Base-by-base conservation (phyloP, 169 alveolate species). In the Plasmodium blacklocki region DNA sequence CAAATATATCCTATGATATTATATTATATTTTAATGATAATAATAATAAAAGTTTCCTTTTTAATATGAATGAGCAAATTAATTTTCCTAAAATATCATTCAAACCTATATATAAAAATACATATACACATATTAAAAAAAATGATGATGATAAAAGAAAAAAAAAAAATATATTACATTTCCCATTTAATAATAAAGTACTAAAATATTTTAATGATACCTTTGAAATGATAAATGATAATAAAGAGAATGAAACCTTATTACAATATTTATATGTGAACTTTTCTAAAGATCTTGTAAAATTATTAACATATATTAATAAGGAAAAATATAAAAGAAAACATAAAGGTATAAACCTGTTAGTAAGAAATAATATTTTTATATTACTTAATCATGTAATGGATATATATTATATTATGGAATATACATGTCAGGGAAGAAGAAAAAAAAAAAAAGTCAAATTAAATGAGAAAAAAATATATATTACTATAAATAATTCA, bases 321-420 rank as follows among this genome's bases (percentile, higher is more conserved):
- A 71, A 70, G 26, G 71, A 67, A 43, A 43, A 66, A 39, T n/a
- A 26, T 26, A 50, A 78, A n/a, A 26, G n/a, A 1, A 23, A 70
- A 62, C 9, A 29, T 60, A 66, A 62, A 32, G 15, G 60, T 2
- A 62, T 8, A 5, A 21, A 47, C 23, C 47, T 6, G 11, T 39
- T 39, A 6, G 47, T 39, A 56, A 21, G 18, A 56, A 21, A 56
- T 56, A 18, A 18, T 14, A 78, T 78, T 64, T 78, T 78, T 32
- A 18, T 78, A 26, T 49, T 78, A 26, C 52, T 78, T 50, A 78
- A 78, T 52, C 52, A 66, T 66, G 89, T 66, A 43, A 64, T 66
- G 89, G 89, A 78, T 52, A 52, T 78, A 29, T 78, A 66, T 66
- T 78, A 78, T 32, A 47, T 78, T 54, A 78, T 78, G 78, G 67